A percentile compares a stretch with the other conserved stretches of the same genome.
Evolutionary conservation across 2,329 filamentous ascomycete genomes (phyloP).

Genomic region (Colletotrichum sp.): DNA sequence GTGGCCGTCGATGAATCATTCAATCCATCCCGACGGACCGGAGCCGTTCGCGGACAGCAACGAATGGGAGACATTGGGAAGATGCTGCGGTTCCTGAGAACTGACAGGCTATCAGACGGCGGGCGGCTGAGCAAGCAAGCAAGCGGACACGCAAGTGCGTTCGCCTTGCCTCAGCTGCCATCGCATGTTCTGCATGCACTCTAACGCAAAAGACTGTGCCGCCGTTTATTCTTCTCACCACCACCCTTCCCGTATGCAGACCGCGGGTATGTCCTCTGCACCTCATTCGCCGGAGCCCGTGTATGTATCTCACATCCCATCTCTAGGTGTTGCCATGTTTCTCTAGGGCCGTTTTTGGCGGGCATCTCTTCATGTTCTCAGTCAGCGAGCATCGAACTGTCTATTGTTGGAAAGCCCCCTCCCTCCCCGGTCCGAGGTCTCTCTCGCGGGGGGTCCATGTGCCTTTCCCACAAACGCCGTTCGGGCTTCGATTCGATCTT

Average conservation of each 20-base stretch:
- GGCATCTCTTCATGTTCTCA: too few species aligned
- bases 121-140: neutral
- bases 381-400: neutral
- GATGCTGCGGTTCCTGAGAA: neutral
- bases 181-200: conserved; percentile 13
- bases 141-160: neutral
- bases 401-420: neutral
- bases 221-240: neutral
- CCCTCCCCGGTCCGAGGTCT: neutral
- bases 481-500: neutral
- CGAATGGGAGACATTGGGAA: neutral
- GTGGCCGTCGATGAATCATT: neutral
- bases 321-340: neutral
- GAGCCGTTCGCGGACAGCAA: neutral
- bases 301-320: neutral
- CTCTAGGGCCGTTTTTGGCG: neutral
- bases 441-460: too few species aligned
- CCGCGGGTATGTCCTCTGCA: neutral
- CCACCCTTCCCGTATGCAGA: neutral
- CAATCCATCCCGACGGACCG: neutral
- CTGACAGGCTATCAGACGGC: neutral
- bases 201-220: neutral
- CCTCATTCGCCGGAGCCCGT: neutral
- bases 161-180: neutral
- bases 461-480: neutral